These are phyloP conservation scores for Senecio squalidus DNA, from an alignment of 140 eudicot genomes.

Conservation along the genomic window DNA sequence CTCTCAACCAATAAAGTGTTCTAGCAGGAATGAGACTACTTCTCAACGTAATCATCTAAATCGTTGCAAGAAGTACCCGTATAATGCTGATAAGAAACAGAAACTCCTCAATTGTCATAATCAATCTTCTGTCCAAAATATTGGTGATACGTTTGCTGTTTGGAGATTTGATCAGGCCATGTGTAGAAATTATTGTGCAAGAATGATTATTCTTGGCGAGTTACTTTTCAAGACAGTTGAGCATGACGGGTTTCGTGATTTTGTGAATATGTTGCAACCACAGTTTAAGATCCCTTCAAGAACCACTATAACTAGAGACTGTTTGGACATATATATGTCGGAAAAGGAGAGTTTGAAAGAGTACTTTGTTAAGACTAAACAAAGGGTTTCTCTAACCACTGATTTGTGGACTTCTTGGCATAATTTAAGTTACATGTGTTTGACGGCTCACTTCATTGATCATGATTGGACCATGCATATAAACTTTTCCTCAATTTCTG, in stretches of 20 bases:
- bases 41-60: background rate
- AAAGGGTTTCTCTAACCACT: background rate
- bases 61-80: background rate
- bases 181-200: background rate
- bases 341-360: background rate
- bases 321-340: background rate
- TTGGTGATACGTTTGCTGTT: background rate
- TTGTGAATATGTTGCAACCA: background rate
- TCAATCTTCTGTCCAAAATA: background rate
- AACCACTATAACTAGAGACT: background rate
- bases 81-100: background rate
- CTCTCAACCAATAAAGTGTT: background rate
- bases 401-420: background rate
- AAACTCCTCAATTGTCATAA: background rate
- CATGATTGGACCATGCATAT: background rate
- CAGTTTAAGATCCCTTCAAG: background rate
- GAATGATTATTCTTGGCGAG: background rate
- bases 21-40: background rate
- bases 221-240: background rate
- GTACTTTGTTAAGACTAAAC: background rate
- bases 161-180: background rate
- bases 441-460: background rate
- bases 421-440: constrained; percentile 1
- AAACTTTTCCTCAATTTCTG: background rate
- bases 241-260: constrained; percentile 4